Conservation (phyloP, 2,329 filamentous ascomycete genomes). For the Monilinia vaccinii-corymbosi region DNA sequence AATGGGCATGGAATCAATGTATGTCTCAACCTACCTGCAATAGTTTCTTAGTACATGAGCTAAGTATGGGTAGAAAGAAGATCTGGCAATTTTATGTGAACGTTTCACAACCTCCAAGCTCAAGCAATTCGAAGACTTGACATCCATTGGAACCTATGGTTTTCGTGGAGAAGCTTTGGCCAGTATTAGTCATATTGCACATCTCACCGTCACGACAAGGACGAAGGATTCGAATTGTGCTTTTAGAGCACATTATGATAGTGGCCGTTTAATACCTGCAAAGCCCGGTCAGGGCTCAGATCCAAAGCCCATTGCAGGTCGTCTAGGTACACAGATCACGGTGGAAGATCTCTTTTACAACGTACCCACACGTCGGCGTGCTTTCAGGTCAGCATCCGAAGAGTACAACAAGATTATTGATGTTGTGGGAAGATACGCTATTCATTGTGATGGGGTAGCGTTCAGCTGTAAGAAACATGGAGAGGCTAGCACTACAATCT, state of each 20-base stretch:
- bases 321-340: constrained; percentile 86
- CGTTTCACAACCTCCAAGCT: constrained; percentile 96
- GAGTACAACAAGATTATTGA: constrained; percentile 98
- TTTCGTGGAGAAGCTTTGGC: constrained; percentile 93
- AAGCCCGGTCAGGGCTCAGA: constrained; percentile 84
- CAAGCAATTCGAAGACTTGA: constrained; percentile 84
- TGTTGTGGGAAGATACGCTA: constrained; percentile 83
- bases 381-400: constrained; percentile 85
- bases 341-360: constrained; percentile 98
- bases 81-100: constrained; percentile 85
- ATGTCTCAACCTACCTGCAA: constrained; percentile 26
- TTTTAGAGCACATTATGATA: constrained; percentile 81
- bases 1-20: constrained; percentile 95
- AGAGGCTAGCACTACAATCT: constrained; percentile 73
- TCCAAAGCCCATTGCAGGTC: constrained; percentile 79
- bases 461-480: constrained; percentile 97
- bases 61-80: constrained; percentile 58
- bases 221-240: constrained; percentile 81
- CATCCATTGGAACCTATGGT: constrained; percentile 88
- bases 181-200: constrained; percentile 97
- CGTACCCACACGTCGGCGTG: constrained; percentile 74
- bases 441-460: constrained; percentile 83
- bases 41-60: not conserved
- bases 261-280: constrained; percentile 68
- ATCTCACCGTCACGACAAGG: constrained; percentile 89